Conservation (phyloP, 805 yeast species). For the Cyberlindnera petersonii region DNA sequence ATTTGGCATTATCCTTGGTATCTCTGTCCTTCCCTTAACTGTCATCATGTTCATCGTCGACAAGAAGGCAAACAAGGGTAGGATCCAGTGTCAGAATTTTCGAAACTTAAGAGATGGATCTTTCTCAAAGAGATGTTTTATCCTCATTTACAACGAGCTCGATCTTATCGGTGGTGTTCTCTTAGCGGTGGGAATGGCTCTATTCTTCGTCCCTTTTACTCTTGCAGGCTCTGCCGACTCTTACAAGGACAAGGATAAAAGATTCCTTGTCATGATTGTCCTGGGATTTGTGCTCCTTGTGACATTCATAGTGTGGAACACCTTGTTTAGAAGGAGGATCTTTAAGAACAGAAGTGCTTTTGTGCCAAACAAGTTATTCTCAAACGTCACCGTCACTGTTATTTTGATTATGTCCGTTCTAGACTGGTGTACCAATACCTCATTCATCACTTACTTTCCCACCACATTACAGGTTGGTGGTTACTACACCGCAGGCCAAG, state of each 20-base stretch:
- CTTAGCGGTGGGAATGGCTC: constrained; percentile 22
- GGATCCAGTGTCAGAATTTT: constrained; percentile 13
- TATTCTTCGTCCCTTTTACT: constrained; percentile 30
- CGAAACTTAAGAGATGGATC: constrained; percentile 20
- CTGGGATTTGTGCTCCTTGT: constrained; percentile 24
- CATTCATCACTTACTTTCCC: constrained; percentile 27
- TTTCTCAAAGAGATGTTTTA: constrained; percentile 11
- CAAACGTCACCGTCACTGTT: constrained; percentile 20
- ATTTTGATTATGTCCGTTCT: constrained; percentile 22
- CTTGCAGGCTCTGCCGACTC: constrained; percentile 25
- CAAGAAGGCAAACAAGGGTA: constrained; percentile 14
- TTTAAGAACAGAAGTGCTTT: constrained; percentile 22
- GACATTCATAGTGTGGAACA: constrained; percentile 25
- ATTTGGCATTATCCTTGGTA: constrained; percentile 36
- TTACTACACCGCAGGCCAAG: constrained; percentile 28
- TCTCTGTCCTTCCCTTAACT: constrained; percentile 23
- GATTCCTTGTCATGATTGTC: constrained; percentile 26
- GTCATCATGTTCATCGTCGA: constrained; percentile 26
- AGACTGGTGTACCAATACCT: constrained; percentile 27
- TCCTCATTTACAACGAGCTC: constrained; percentile 19
- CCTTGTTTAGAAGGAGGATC: constrained; percentile 9
- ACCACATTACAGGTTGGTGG: constrained; percentile 31
- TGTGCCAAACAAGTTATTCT: constrained; percentile 26
- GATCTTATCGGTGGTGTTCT: constrained; percentile 26
- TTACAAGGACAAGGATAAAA: constrained; percentile 24